Evolutionary conservation across 306 rosid genomes (phyloP), one percentile per base, ranked within the genome.

Genomic region (Potentilla sterilis): DNA sequence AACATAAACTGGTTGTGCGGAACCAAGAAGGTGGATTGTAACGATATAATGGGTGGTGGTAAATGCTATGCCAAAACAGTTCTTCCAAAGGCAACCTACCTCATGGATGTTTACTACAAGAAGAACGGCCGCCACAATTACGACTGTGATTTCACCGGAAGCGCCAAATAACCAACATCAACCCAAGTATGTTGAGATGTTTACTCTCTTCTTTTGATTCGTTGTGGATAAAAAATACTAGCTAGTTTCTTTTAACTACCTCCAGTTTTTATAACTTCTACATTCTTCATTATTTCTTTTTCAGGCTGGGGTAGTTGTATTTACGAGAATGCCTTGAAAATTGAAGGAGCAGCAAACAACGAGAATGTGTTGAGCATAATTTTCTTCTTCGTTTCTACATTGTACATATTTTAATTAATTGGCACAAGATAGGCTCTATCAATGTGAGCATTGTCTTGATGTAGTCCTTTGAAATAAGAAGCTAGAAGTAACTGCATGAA

Each of bases 1-100:
- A 52, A 52, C 58, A 52, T 52, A n/a, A n/a, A 52, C 24, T 52
- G 58, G 58, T 19, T 52, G 58, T 52, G 58, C 58, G 58, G 58
- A 22, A 52, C 24, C 9, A 2, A 7, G 7, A 52, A 52, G 21
- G 58, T 52, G 58, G 3, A 52, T 52, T 52, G 58, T 52, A 7
- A 19, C 11, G 11, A 19, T 24, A 10, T 52, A 52, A 1, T 6
- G 9, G 4, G 7, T 7, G 24, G 58, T 19, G 58, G 7, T 52
- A 19, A 19, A 52, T 52, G 58, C 58, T 52, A 7, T 4, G 24
- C 24, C 2, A 8, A 7, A 2, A 4, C 58, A 18, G 5, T 52
- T 3, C 58, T 19, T 4, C 58, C 58, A 6, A 8, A 7, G 24
- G 58, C 58, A 7, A 18, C 58, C 58, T 52, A 52, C 24, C 22